phyloP scores from a whole-genome alignment of 1,139 yeast genomes.

The Pichia sp. region DNA sequence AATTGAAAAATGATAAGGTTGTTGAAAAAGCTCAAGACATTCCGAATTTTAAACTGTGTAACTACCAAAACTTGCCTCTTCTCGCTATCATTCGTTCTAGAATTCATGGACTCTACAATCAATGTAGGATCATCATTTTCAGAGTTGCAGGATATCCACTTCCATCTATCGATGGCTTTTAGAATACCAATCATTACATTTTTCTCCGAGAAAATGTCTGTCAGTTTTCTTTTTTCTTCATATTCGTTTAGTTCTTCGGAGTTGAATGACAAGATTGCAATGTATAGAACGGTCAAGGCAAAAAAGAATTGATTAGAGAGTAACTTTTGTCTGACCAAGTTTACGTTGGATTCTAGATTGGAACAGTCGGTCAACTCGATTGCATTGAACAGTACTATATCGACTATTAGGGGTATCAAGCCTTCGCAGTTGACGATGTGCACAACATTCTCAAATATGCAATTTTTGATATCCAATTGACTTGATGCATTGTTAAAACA shows the following conservation, averaged over 20 bases:
- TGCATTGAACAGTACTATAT: constrained; percentile 14
- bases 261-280: constrained; percentile 19
- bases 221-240: constrained; percentile 8
- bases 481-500: constrained; percentile 20
- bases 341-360: constrained; percentile 19
- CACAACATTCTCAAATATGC: constrained; percentile 19
- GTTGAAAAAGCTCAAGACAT: constrained; percentile 53
- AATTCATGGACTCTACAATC: constrained; percentile 17
- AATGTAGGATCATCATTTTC: constrained; percentile 22
- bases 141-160: constrained; percentile 46
- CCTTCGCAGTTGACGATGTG: constrained; percentile 7
- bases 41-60: constrained; percentile 42
- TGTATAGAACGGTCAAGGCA: constrained; percentile 43
- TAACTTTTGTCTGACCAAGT: constrained; percentile 14
- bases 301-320: constrained; percentile 36
- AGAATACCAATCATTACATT: constrained; percentile 41
- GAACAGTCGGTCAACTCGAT: constrained; percentile 22
- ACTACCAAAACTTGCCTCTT: constrained; percentile 12
- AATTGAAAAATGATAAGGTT: constrained; percentile 59
- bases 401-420: constrained; percentile 10
- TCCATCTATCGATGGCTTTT: constrained; percentile 59
- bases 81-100: constrained; percentile 12
- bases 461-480: constrained; percentile 18
- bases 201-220: constrained; percentile 15
- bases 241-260: constrained; percentile 19